These are phyloP conservation scores for Sclerotiophoma versabilis DNA, from an alignment of 2,329 filamentous ascomycete genomes.

Conservation along the genomic window DNA sequence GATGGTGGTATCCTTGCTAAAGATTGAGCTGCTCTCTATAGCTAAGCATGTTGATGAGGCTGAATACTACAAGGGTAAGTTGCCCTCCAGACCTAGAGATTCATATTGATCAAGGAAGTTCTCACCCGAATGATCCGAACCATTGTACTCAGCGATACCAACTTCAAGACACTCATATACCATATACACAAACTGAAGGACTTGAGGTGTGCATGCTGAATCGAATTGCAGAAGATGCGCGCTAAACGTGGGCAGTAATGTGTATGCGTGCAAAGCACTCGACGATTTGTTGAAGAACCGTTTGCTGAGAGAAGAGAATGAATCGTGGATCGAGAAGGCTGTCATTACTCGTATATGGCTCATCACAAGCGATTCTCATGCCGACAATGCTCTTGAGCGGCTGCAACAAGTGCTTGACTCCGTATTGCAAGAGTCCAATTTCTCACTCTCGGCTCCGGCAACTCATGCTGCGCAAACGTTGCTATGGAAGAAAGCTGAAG, in stretches of 20 bases:
- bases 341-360: slow-evolving; percentile 74
- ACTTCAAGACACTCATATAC: slow-evolving; percentile 70
- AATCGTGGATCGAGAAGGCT: slow-evolving; percentile 71
- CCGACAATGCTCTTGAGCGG: slow-evolving; percentile 44
- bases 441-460: slow-evolving; percentile 64
- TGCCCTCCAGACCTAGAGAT: no score
- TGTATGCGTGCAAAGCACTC: slow-evolving; percentile 58
- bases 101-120: slow-evolving; percentile 47
- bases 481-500: slow-evolving; percentile 81
- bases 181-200: slow-evolving; percentile 70
- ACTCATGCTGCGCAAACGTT: slow-evolving; percentile 74
- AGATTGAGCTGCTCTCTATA: slow-evolving; percentile 70
- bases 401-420: slow-evolving; percentile 55
- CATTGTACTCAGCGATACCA: slow-evolving; percentile 66
- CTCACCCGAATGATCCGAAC: slow-evolving; percentile 68
- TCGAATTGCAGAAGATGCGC: neutral
- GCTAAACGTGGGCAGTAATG: slow-evolving; percentile 36
- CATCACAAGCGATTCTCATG: slow-evolving; percentile 57
- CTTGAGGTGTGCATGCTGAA: slow-evolving; percentile 29
- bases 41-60: slow-evolving; percentile 45
- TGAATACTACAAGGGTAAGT: slow-evolving; percentile 52
- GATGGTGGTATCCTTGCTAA: slow-evolving; percentile 70
- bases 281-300: slow-evolving; percentile 69
- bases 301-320: slow-evolving; percentile 59
- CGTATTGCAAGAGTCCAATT: slow-evolving; percentile 56